Evolutionary conservation across 805 yeast species (phyloP).

Genomic region (Danielia reshetovae): DNA sequence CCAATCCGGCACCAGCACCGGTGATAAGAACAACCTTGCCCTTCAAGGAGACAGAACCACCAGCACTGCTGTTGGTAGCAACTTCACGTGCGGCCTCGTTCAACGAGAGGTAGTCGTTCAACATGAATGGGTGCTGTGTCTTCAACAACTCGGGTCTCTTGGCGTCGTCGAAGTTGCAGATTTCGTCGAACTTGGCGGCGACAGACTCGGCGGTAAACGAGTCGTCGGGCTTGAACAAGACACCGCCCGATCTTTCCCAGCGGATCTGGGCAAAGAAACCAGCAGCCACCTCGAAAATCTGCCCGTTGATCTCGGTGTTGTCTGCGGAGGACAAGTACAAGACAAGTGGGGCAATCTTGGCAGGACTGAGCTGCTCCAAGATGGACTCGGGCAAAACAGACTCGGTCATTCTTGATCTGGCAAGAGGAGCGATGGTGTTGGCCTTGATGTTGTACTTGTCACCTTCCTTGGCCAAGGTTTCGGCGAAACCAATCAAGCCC

Average conservation of each 20-base stretch:
- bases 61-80: conserved; percentile 45
- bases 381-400: conserved; percentile 80
- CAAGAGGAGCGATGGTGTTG: conserved; percentile 90
- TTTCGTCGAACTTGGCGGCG: conserved; percentile 58
- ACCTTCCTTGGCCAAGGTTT: conserved; percentile 95
- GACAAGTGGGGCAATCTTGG: conserved; percentile 88
- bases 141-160: conserved; percentile 46
- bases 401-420: conserved; percentile 96
- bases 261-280: conserved; percentile 89
- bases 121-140: conserved; percentile 63
- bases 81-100: conserved; percentile 49
- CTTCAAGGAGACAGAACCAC: conserved; percentile 53
- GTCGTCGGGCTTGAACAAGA: conserved; percentile 71
- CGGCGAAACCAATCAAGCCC: conserved; percentile 87
- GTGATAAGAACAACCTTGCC: conserved; percentile 88
- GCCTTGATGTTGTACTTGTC: conserved; percentile 74
- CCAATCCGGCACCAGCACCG: conserved; percentile 95
- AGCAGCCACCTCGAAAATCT: conserved; percentile 89
- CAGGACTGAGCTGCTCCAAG: conserved; percentile 76
- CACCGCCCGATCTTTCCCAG: conserved; percentile 93
- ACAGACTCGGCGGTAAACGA: conserved; percentile 83
- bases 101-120: conserved; percentile 67
- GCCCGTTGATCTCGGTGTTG: conserved; percentile 52
- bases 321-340: conserved; percentile 71
- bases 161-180: conserved; percentile 59